Evolutionary conservation across 2,329 filamentous ascomycete species (phyloP).

Genomic region (Trichoderma atroviride): DNA sequence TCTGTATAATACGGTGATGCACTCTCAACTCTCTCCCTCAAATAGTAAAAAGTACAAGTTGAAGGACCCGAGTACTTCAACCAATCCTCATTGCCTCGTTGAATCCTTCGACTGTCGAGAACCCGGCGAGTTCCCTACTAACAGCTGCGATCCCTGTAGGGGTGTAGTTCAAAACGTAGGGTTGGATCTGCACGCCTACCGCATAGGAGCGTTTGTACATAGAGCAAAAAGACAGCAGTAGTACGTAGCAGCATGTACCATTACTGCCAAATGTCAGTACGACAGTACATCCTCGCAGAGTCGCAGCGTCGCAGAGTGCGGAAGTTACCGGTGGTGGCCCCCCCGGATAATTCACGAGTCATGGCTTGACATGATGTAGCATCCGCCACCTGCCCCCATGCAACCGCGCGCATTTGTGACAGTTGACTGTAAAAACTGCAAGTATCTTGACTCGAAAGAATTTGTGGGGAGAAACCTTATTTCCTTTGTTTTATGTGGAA

Average conservation of each 20-base stretch:
- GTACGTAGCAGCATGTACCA: neutral
- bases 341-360: conserved; percentile 12
- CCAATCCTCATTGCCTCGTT: neutral
- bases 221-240: neutral
- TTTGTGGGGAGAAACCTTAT: neutral
- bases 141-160: neutral
- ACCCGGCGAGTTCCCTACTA: neutral
- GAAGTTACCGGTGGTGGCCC: neutral
- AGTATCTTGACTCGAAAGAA: neutral
- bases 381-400: neutral
- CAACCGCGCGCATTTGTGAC: neutral
- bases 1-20: neutral
- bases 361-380: conserved; percentile 9
- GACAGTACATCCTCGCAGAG: neutral
- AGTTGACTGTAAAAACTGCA: neutral
- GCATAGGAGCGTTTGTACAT: neutral
- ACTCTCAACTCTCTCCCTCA: neutral
- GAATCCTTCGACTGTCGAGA: neutral
- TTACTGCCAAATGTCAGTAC: neutral
- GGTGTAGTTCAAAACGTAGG: neutral
- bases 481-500: neutral
- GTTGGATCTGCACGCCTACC: neutral
- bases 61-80: neutral
- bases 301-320: neutral
- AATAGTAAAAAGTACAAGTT: neutral